Conservation (phyloP, 2,329 filamentous ascomycete species). For the Didymosphaeria variabile region DNA sequence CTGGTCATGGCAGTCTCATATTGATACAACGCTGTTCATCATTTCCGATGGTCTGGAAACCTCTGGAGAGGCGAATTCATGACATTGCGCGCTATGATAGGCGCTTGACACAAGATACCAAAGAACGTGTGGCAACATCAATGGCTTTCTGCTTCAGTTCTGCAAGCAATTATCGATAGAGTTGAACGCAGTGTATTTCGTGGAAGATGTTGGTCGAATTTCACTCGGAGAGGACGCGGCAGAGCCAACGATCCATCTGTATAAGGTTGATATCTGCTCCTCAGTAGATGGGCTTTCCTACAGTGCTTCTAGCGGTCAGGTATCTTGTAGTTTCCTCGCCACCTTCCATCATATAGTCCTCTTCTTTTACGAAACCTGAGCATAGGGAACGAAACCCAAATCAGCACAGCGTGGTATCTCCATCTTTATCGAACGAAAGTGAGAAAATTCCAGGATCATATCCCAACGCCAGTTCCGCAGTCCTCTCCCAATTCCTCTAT, state of each 20-base stretch:
- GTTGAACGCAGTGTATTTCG: too few species aligned
- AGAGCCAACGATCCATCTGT: too few species aligned
- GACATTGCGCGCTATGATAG: too few species aligned
- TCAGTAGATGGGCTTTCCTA: neutral
- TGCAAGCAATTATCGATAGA: too few species aligned
- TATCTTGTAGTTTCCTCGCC: neutral
- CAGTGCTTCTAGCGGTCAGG: too few species aligned
- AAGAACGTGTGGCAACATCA: too few species aligned
- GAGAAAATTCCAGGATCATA: neutral
- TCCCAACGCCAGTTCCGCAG: slow-evolving; percentile 11
- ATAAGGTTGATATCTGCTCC: too few species aligned
- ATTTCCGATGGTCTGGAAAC: neutral
- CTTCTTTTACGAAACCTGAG: neutral
- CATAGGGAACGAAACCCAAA: neutral
- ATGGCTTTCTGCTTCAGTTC: too few species aligned
- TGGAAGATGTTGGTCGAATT: too few species aligned
- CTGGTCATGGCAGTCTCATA: slow-evolving; percentile 14
- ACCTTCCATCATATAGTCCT: neutral
- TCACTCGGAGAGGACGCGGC: too few species aligned
- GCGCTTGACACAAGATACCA: too few species aligned
- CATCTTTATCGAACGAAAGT: neutral
- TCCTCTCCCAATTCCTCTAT: slow-evolving; percentile 5
- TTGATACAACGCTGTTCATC: slow-evolving; percentile 3
- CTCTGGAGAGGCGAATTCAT: too few species aligned
- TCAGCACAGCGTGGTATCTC: slow-evolving; percentile 7